Evolutionary conservation across 345 rosid species (phyloP).

Genomic region (Gossypium anomalum): DNA sequence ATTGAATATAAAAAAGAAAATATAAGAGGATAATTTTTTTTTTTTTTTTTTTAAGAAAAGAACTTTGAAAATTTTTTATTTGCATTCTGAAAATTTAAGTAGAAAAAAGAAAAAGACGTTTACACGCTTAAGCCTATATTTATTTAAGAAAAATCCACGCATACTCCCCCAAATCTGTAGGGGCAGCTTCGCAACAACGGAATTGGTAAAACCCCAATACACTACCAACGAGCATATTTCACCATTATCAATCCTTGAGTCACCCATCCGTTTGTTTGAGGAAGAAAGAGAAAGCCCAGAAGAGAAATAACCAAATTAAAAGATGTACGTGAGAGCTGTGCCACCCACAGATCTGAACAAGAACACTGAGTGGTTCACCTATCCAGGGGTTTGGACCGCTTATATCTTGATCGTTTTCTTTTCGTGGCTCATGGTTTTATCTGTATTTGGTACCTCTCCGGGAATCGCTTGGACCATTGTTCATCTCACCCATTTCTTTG

Average conservation of each 20-base stretch:
- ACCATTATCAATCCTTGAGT: background rate
- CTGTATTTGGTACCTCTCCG: slow-evolving; percentile 57
- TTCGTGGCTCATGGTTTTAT: slow-evolving; percentile 65
- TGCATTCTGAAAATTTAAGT: too few species aligned
- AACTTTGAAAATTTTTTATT: too few species aligned
- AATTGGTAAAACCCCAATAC: background rate
- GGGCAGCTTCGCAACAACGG: background rate
- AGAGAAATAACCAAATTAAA: background rate
- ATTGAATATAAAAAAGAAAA: too few species aligned
- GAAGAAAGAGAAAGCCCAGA: background rate
- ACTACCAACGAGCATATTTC: background rate
- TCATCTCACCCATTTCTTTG: slow-evolving; percentile 60
- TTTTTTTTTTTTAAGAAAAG: too few species aligned
- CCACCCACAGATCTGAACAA: slow-evolving; percentile 80
- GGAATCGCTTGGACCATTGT: slow-evolving; percentile 89
- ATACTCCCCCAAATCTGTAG: too few species aligned
- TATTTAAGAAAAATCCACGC: too few species aligned
- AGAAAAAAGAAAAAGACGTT: too few species aligned
- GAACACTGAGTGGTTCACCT: slow-evolving; percentile 92
- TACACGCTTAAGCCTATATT: too few species aligned
- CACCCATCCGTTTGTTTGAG: background rate
- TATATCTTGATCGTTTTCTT: slow-evolving; percentile 68
- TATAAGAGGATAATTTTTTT: too few species aligned
- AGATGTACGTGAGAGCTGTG: slow-evolving; percentile 64
- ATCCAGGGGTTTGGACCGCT: slow-evolving; percentile 78